Evolutionary conservation across 2,329 filamentous ascomycete genomes (phyloP), one percentile per base, ranked within the genome.

Genomic region (Epichloe elymi): DNA sequence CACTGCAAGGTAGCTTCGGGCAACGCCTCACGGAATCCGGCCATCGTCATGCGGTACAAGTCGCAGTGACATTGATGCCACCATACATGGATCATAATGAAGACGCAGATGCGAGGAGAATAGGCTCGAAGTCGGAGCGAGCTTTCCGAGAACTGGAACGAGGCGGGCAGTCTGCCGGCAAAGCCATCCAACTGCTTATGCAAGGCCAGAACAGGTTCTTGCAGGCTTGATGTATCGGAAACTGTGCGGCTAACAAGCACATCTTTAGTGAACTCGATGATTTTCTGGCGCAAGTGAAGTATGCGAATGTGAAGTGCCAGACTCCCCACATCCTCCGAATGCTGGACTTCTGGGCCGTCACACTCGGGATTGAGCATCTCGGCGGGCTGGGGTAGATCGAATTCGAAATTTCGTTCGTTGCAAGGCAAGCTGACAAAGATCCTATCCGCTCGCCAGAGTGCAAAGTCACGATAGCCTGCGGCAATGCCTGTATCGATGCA

Each of bases 71-170:
- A 80, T 54, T 79, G 76, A 30, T 74, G 68, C 75, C 75, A 79
- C 74, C 73, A 77, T 8, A 80, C 67, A 55, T 80, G 76, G 10
- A 79, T 79, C 75, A 79, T 79, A 57, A 79, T 66, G 53, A 76
- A 80, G 41, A 77, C 74, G 53, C 75, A 78, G 5, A 80, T 69
- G 3, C 77, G 68, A 2, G 76, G 73, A 1, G 77, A 80, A 56
- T 79, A 80, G 3, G 75, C 74, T 5, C 77, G 72, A 23, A 80
- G 65, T 14, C 75, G 70, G 4, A 79, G 65, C 33, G 78, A 79
- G 54, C 69, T 74, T 54, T 79, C 76, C 11, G 75, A 79, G 60
- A 78, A 80, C 45, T 74, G 74, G 56, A 80, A 80, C 10, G 75
- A 79, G 0, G 71, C 65, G 1, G 76, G 77, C 5, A 80, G 61